These are phyloP conservation scores for Coemansia javaensis DNA, from an alignment of 192 early-diverging fungal species.

Conservation along the genomic window DNA sequence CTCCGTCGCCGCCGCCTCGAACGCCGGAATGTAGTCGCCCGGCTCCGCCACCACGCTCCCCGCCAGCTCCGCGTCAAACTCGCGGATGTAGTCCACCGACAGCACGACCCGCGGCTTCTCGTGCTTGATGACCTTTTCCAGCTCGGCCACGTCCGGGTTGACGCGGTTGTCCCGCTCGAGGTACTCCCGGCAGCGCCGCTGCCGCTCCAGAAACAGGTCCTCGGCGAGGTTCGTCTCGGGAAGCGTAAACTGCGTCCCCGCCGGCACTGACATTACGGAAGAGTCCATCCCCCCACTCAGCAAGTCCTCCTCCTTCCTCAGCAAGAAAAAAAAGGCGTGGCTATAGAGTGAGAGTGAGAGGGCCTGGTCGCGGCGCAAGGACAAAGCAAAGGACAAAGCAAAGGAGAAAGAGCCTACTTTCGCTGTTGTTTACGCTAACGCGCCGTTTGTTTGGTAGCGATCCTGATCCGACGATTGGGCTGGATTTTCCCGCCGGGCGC, in stretches of 20 bases:
- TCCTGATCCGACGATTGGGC: no score
- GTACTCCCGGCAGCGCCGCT: constrained; percentile 45
- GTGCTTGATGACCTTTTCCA: constrained; percentile 9
- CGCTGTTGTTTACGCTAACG: no score
- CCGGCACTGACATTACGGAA: neutral
- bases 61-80: constrained; percentile 67
- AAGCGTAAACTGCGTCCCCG: constrained; percentile 24
- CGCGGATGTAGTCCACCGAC: constrained; percentile 84
- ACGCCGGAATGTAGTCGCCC: constrained; percentile 78
- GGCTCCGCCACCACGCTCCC: constrained; percentile 69
- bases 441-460: no score
- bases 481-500: no score
- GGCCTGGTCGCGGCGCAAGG: no score
- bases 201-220: constrained; percentile 42
- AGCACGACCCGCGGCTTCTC: constrained; percentile 67
- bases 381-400: no score
- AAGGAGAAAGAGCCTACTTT: no score
- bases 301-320: no score
- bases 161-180: constrained; percentile 50
- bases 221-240: constrained; percentile 36
- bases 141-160: constrained; percentile 33
- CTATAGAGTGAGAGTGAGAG: no score
- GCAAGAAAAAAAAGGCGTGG: no score
- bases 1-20: constrained; percentile 57
- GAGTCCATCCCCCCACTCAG: no score